Evolutionary conservation across 2,329 filamentous ascomycete species (phyloP).

Genomic region (Alternaria conjuncta): DNA sequence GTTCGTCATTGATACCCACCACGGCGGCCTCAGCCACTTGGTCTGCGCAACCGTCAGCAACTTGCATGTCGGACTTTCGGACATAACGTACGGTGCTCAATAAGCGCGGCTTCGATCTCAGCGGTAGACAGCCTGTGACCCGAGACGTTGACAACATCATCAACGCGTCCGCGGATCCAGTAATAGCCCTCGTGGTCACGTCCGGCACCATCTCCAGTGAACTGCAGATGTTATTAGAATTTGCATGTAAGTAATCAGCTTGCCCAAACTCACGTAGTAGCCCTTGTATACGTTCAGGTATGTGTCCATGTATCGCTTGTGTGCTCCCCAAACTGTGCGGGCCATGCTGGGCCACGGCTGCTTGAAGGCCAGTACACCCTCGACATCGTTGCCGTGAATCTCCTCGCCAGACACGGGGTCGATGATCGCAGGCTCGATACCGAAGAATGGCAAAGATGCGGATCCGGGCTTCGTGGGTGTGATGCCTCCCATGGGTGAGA

Average conservation of each 20-base stretch:
- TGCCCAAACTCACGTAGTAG: conserved; percentile 77
- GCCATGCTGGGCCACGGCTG: conserved; percentile 99
- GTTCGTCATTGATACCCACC: conserved; percentile 89
- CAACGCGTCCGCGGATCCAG: conserved; percentile 98
- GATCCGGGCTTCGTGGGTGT: conserved; percentile 97
- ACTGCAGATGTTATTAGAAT: conserved; percentile 58
- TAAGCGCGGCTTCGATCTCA: conserved; percentile 95
- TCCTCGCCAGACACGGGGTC: conserved; percentile 95
- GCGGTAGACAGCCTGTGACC: conserved; percentile 96
- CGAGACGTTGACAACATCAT: conserved; percentile 98
- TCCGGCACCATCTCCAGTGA: conserved; percentile 91
- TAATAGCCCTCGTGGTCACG: conserved; percentile 99
- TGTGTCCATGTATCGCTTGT: conserved; percentile 98
- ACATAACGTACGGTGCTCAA: conserved; percentile 73
- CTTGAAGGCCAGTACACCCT: conserved; percentile 96
- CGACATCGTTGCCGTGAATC: conserved; percentile 93
- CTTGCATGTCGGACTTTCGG: background rate
- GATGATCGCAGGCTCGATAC: conserved; percentile 96
- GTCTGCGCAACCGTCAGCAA: conserved; percentile 49
- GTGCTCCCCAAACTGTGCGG: conserved; percentile 94
- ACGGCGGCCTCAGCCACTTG: conserved; percentile 93
- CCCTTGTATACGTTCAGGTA: conserved; percentile 98
- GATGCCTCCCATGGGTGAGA: conserved; percentile 88
- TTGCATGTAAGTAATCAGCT: background rate
- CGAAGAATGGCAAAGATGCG: conserved; percentile 96